Conservation (phyloP, 495 filamentous ascomycete genomes). For the Aspergillus affinis region DNA sequence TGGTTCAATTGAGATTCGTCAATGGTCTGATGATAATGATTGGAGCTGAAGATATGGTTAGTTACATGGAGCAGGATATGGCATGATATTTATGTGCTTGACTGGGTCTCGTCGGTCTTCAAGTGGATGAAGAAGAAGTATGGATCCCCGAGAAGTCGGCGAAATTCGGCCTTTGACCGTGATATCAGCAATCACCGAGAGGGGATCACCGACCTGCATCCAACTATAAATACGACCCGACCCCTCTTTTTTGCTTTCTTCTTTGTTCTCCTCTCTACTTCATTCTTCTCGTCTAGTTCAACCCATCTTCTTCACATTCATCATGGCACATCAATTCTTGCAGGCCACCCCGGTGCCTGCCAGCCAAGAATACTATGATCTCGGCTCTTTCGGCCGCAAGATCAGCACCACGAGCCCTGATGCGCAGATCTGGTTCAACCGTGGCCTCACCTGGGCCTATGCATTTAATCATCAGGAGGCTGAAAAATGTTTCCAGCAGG, state of each 20-base stretch:
- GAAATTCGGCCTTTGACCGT: not conserved
- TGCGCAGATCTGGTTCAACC: slow-evolving; percentile 61
- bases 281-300: not conserved
- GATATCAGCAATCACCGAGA: not conserved
- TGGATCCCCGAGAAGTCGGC: not conserved
- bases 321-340: not conserved
- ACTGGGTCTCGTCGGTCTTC: too few species aligned
- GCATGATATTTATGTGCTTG: not conserved
- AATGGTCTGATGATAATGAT: too few species aligned
- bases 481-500: slow-evolving; percentile 56
- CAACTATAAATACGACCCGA: not conserved
- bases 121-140: not conserved
- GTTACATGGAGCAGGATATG: not conserved
- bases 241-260: not conserved
- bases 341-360: not conserved
- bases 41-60: not conserved
- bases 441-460: slow-evolving; percentile 62
- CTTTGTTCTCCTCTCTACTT: not conserved
- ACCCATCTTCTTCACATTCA: not conserved
- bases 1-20: not conserved
- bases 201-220: not conserved
- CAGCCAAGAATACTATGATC: slow-evolving; percentile 49
- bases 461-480: slow-evolving; percentile 66
- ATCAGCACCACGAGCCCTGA: slow-evolving; percentile 46
- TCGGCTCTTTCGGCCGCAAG: slow-evolving; percentile 49